Conservation (phyloP, 176 grass and related monocot species). For the Carex scoparia region DNA sequence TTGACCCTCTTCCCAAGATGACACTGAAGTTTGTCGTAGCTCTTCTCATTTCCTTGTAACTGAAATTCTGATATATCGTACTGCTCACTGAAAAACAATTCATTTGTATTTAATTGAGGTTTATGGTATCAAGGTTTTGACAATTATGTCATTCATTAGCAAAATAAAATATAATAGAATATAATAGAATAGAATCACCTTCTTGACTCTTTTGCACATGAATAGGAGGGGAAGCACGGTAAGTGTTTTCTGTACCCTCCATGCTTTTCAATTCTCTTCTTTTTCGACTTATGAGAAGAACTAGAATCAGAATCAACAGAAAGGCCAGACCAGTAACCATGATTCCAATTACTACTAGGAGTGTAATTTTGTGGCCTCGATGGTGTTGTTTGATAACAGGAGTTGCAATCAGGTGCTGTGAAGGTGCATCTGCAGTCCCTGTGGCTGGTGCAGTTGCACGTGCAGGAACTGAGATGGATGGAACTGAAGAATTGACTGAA, state of each 20-base stretch:
- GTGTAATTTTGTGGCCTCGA: constrained; percentile 39
- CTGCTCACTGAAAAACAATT: constrained; percentile 51
- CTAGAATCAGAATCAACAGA: constrained; percentile 61
- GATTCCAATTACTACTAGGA: constrained; percentile 57
- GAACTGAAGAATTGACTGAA: constrained; percentile 57
- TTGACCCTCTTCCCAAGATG: constrained; percentile 46
- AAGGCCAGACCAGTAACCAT: constrained; percentile 61
- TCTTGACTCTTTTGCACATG: constrained; percentile 51
- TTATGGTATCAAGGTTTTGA: background rate
- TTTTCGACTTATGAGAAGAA: constrained; percentile 79
- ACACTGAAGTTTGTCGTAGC: constrained; percentile 66
- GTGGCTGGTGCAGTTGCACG: constrained; percentile 54
- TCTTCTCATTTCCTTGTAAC: constrained; percentile 68
- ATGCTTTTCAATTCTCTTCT: constrained; percentile 63
- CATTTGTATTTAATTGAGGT: background rate
- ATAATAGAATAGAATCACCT: constrained; percentile 36
- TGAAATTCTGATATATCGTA: constrained; percentile 57
- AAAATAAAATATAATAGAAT: constrained; percentile 7
- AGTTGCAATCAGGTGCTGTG: constrained; percentile 33
- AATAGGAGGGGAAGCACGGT: constrained; percentile 35
- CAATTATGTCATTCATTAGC: background rate
- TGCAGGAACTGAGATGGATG: constrained; percentile 19
- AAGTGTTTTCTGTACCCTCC: constrained; percentile 34
- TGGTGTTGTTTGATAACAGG: constrained; percentile 46
- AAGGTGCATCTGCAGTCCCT: constrained; percentile 43